Evolutionary conservation across 1,284 basidiomycete genomes (phyloP).

Genomic region (Crucibulum cyathiforme): DNA sequence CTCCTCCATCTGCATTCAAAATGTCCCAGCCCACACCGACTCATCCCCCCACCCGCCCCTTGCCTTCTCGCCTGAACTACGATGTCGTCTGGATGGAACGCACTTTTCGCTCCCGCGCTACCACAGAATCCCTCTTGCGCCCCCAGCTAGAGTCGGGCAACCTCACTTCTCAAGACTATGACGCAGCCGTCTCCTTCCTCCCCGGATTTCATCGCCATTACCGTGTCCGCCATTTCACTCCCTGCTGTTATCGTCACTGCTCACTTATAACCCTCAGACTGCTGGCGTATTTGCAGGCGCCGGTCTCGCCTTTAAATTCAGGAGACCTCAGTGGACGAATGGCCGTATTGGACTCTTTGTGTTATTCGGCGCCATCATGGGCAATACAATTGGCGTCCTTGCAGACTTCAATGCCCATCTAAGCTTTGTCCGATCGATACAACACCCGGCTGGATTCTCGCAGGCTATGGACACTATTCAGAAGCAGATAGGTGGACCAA

Average conservation of each 20-base stretch:
- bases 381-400: constrained; percentile 28
- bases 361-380: constrained; percentile 23
- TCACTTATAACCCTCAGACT: constrained; percentile 20
- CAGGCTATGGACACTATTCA: constrained; percentile 54
- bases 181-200: constrained; percentile 55
- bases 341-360: background rate
- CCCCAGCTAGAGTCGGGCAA: constrained; percentile 64
- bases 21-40: background rate
- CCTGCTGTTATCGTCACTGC: background rate
- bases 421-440: constrained; percentile 47
- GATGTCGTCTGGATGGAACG: constrained; percentile 39
- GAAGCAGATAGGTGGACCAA: constrained; percentile 17
- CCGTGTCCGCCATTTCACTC: constrained; percentile 32
- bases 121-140: constrained; percentile 51
- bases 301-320: background rate
- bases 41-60: background rate
- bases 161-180: constrained; percentile 61
- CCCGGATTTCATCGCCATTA: constrained; percentile 51
- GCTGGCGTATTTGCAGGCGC: constrained; percentile 22
- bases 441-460: constrained; percentile 52
- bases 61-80: constrained; percentile 13
- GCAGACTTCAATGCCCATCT: constrained; percentile 34
- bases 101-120: constrained; percentile 35
- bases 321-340: background rate
- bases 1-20: too few relatives aligned